Evolutionary conservation across 2,329 filamentous ascomycete species (phyloP), one percentile per base, ranked within the genome.

Genomic region (Bipolaris victoriae): DNA sequence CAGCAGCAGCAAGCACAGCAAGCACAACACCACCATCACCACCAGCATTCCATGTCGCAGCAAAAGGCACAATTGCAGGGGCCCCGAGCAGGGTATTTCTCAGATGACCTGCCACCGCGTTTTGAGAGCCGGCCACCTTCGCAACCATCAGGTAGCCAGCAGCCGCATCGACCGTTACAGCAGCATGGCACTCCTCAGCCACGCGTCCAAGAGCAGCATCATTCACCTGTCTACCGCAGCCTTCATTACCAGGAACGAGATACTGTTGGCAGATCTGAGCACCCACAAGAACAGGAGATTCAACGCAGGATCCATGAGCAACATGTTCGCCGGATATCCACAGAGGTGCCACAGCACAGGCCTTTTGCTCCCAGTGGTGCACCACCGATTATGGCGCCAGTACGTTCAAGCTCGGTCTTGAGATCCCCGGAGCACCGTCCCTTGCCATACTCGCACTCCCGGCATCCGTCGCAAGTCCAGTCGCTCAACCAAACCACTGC

Each of bases 51-150:
- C 20, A 52, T 68, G 22, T 65, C 70, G 11, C 73, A 72, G 35
- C 64, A 69, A 18, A 74, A 73, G 49, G 56, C 65, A 24, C 65
- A 68, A 39, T 66, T 67, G 43, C 63, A 62, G 33, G 71, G 69
- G 13, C 75, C 75, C 57, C 70, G 65, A 48, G 66, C 69, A 40
- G 75, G 75, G 2, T 77, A 68, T 54, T 77, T 77, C 49, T 74
- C 73, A 13, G 71, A 76, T 49, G 71, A 74, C 16, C n/a, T 66
- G 20, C 61, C 66, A 7, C 36, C 65, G 7, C 71, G 73, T 33
- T 51, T 64, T 9, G 74, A 76, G 13, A 66, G 61, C 48, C 67
- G 74, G 36, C 67, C 66, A 33, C 49, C 69, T 11, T 70, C 71
- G 15, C 72, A 73, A 36, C 62, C 71, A 26, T 63, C 72, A 1